Percentiles rank a stretch among this genome's conserved stretches.
These are phyloP conservation scores for Graphium sp. DNA, from an alignment of 2,329 filamentous ascomycete genomes.

Conservation along the genomic window DNA sequence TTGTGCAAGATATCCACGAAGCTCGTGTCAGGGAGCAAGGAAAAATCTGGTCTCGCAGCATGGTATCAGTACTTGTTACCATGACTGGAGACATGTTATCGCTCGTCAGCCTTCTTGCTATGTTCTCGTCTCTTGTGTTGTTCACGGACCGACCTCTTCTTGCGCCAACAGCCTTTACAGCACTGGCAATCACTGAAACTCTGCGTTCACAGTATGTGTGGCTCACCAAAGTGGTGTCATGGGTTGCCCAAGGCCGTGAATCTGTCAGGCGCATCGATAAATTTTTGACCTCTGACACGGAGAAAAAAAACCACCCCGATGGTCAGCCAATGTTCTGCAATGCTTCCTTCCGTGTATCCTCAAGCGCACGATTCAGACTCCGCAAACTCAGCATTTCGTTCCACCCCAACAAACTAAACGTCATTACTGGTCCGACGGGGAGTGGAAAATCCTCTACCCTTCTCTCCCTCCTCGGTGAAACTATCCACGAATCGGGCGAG, in stretches of 20 bases:
- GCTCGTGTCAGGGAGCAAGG: conserved; percentile 33
- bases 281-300: too few relatives aligned
- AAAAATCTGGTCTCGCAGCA: conserved; percentile 32
- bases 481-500: conserved; percentile 27
- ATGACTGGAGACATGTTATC: conserved; percentile 35
- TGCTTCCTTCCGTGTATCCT: conserved; percentile 31
- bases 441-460: conserved; percentile 40
- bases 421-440: conserved; percentile 34
- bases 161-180: conserved; percentile 40
- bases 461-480: conserved; percentile 35
- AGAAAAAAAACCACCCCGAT: conserved; percentile 34
- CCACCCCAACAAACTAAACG: conserved; percentile 33
- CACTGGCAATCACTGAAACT: conserved; percentile 20
- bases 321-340: too few relatives aligned
- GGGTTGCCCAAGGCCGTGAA: too few relatives aligned
- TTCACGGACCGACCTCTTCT: conserved; percentile 28
- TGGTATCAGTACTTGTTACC: conserved; percentile 26
- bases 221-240: conserved; percentile 31
- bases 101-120: conserved; percentile 30
- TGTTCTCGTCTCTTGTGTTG: conserved; percentile 33
- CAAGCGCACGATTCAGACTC: conserved; percentile 30
- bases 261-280: conserved; percentile 34
- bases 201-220: too few relatives aligned
- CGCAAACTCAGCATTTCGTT: conserved; percentile 32
- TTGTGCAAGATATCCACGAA: conserved; percentile 30